Conservation (phyloP, 2,329 filamentous ascomycete genomes). For the Fusarium piperis region DNA sequence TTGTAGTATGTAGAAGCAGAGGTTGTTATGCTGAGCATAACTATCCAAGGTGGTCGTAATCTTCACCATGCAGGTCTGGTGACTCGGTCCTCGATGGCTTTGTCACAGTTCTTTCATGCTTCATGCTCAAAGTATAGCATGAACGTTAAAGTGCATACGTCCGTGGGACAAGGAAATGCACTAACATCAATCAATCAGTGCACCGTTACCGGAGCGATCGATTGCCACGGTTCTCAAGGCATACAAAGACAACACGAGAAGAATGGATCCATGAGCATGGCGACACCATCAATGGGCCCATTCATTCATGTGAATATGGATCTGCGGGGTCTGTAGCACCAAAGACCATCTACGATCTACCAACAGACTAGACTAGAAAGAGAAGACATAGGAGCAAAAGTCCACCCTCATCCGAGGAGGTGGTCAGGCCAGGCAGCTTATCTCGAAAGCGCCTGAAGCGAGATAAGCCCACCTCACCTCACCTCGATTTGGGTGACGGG, state of each 20-base stretch:
- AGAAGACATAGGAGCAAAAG: slow-evolving; percentile 15
- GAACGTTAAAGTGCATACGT: neutral
- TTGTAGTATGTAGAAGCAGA: neutral
- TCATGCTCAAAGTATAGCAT: neutral
- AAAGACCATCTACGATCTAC: slow-evolving; percentile 21
- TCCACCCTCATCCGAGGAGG: slow-evolving; percentile 2
- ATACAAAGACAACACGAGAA: neutral
- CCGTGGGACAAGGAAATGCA: neutral
- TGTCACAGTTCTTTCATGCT: neutral
- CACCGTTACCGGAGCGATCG: neutral
- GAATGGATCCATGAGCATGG: neutral
- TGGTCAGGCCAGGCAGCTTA: slow-evolving; percentile 22
- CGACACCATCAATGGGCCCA: neutral
- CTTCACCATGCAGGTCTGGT: neutral
- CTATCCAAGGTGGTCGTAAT: neutral
- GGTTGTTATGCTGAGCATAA: neutral
- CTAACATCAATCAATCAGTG: slow-evolving; percentile 7
- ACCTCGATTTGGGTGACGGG: too few species aligned
- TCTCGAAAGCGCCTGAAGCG: slow-evolving; percentile 23
- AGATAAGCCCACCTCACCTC: slow-evolving; percentile 4
- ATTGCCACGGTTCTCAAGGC: slow-evolving; percentile 18
- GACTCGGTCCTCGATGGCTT: neutral
- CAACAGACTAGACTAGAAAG: slow-evolving; percentile 18
- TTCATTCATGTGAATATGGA: slow-evolving; percentile 5
- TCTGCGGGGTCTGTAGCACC: slow-evolving; percentile 10